Evolutionary conservation across 2,329 filamentous ascomycete genomes (phyloP).

Genomic region (Penicillium sp.): DNA sequence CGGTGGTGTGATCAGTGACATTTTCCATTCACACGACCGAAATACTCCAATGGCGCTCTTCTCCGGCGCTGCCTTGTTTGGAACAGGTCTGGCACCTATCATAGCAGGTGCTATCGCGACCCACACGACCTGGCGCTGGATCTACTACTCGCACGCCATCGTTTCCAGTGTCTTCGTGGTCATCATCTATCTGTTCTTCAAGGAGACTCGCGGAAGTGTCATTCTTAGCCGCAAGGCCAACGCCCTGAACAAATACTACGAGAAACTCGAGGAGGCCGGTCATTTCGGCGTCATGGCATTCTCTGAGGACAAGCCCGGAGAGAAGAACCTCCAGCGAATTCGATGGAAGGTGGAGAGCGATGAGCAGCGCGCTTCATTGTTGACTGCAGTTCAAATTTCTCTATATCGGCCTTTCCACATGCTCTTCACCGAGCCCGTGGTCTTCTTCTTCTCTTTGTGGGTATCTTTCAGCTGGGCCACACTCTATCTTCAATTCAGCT

Average conservation of each 20-base stretch:
- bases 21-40: conserved; percentile 74
- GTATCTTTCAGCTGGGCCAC: conserved; percentile 87
- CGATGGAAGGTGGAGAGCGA: conserved; percentile 80
- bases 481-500: conserved; percentile 79
- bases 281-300: conserved; percentile 56
- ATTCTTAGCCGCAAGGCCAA: conserved; percentile 73
- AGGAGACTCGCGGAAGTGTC: conserved; percentile 80
- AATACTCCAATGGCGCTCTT: conserved; percentile 92
- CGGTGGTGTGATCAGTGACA: conserved; percentile 85
- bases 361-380: conserved; percentile 69
- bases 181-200: conserved; percentile 68
- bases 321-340: conserved; percentile 54
- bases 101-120: conserved; percentile 69
- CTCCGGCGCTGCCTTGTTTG: conserved; percentile 73
- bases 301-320: conserved; percentile 24
- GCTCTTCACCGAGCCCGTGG: conserved; percentile 63
- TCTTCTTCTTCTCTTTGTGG: conserved; percentile 79
- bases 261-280: conserved; percentile 66
- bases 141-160: conserved; percentile 84
- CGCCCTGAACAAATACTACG: conserved; percentile 76
- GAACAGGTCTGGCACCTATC: conserved; percentile 77
- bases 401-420: conserved; percentile 73
- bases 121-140: conserved; percentile 74
- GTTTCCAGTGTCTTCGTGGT: conserved; percentile 63
- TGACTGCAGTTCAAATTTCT: conserved; percentile 70